Evolutionary conservation across 306 rosid species (phyloP).

Genomic region (Neltuma alba): DNA sequence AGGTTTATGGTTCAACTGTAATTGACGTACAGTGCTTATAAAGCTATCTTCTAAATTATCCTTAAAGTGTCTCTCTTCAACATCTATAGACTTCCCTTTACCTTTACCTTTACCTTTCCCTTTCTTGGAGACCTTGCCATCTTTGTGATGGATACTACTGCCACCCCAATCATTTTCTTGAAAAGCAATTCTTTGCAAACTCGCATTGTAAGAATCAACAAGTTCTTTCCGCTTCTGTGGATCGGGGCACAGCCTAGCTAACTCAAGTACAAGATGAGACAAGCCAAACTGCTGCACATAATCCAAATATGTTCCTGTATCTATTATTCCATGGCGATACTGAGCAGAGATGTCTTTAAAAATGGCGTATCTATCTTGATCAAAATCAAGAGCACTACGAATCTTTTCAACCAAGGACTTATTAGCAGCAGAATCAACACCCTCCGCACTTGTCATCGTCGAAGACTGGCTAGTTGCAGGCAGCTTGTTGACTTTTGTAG

Average conservation of each 20-base stretch:
- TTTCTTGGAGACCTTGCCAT: slow-evolving; percentile 56
- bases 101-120: slow-evolving; percentile 54
- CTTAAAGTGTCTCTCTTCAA: slow-evolving; percentile 46
- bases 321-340: slow-evolving; percentile 83
- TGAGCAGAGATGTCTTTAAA: slow-evolving; percentile 85
- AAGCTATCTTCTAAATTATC: slow-evolving; percentile 62
- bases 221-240: slow-evolving; percentile 80
- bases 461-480: slow-evolving; percentile 55
- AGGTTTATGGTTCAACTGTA: slow-evolving; percentile 66
- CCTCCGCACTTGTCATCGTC: slow-evolving; percentile 44
- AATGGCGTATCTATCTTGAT: slow-evolving; percentile 63
- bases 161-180: slow-evolving; percentile 47
- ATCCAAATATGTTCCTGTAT: slow-evolving; percentile 67
- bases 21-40: slow-evolving; percentile 64
- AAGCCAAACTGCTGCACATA: slow-evolving; percentile 79
- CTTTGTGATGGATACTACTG: slow-evolving; percentile 39
- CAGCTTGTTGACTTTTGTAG: slow-evolving; percentile 52
- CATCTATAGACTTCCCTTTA: slow-evolving; percentile 44
- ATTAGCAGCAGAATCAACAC: slow-evolving; percentile 90
- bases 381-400: slow-evolving; percentile 77
- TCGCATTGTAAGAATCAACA: slow-evolving; percentile 57
- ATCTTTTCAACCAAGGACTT: slow-evolving; percentile 91
- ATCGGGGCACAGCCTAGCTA: slow-evolving; percentile 91
- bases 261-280: slow-evolving; percentile 81
- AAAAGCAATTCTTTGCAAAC: slow-evolving; percentile 48